Evolutionary conservation across 2,329 filamentous ascomycete genomes (phyloP).

Genomic region (Tetracladium maxilliforme): DNA sequence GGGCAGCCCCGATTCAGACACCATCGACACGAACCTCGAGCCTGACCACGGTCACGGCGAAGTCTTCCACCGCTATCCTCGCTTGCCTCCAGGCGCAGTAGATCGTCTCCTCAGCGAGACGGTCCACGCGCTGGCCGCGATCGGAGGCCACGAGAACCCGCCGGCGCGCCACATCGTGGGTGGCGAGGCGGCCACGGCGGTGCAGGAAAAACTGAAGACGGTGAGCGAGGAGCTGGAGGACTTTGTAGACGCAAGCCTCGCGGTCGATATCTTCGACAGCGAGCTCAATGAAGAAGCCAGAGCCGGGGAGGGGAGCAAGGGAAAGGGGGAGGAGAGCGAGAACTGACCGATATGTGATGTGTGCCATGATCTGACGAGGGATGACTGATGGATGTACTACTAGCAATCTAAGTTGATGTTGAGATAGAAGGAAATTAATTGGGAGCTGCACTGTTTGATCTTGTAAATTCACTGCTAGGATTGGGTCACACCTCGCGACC

Average conservation of each 20-base stretch:
- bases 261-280: conserved; percentile 70
- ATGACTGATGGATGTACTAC: no score
- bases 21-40: conserved; percentile 5
- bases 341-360: no score
- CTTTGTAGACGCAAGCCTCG: conserved; percentile 78
- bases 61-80: conserved; percentile 58
- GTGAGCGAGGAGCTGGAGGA: conserved; percentile 94
- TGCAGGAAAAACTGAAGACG: conserved; percentile 93
- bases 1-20: no score
- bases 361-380: no score
- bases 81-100: conserved; percentile 50
- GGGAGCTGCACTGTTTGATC: no score
- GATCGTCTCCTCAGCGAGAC: conserved; percentile 74
- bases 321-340: no score
- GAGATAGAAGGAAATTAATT: no score
- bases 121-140: conserved; percentile 78
- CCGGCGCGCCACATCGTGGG: conserved; percentile 90
- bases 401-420: no score
- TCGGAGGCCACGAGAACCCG: conserved; percentile 91
- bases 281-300: conserved; percentile 38
- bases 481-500: no score
- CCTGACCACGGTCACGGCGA: conserved; percentile 17
- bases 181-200: conserved; percentile 69
- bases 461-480: no score
- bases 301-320: conserved; percentile 26